Base-by-base conservation (phyloP, 176 grass and related monocot species). In the Eremochloa ophiuroides region DNA sequence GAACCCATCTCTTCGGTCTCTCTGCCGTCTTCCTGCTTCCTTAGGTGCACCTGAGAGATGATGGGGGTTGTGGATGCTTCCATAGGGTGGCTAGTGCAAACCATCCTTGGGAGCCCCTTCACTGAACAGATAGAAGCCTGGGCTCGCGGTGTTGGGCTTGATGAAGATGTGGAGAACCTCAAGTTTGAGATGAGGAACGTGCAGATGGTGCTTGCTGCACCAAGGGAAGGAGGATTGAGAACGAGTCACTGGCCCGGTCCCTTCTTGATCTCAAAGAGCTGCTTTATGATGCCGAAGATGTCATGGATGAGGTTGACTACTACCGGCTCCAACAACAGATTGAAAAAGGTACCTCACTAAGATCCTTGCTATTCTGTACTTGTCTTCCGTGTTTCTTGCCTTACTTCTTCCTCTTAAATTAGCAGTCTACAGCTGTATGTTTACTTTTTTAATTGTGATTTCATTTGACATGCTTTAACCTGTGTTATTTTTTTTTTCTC, bases 41-140 rank as follows among this genome's bases (percentile, higher is more conserved):
- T 66, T 66, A 0, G 30, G 30, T 66, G 31, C 12, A 66, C 63
- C n/a, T 35, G 31, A 8, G 73, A 53, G 13, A 34, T 13, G 73
- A 22, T 69, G 53, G 53, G 10, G 40, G 8, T 14, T n/a, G 0
- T 72, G 12, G 75, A 47, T 17, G 75, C 23, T 10, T 12, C 66
- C 3, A 12, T 85, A 10, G 66, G 75, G 71, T 85, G 84, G 56
- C 44, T 80, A 33, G 58, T 55, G 58, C 58, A 85, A 63, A 66
- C 25, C 44, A 66, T 85, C 76, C 43, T 85, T 1, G 75, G 7
- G 10, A 80, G 20, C 13, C n/a, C 66, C 26, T 56, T 56, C 33
- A 42, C 23, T 34, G 9, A 1, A 26, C 18, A 25, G 8, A 62
- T 80, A 56, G 13, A 48, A n/a, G 34, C 3, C 1, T 73, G 76